These are phyloP conservation scores for Crucihimalaya himalaica DNA, from an alignment of 345 rosid genomes.

Conservation along the genomic window DNA sequence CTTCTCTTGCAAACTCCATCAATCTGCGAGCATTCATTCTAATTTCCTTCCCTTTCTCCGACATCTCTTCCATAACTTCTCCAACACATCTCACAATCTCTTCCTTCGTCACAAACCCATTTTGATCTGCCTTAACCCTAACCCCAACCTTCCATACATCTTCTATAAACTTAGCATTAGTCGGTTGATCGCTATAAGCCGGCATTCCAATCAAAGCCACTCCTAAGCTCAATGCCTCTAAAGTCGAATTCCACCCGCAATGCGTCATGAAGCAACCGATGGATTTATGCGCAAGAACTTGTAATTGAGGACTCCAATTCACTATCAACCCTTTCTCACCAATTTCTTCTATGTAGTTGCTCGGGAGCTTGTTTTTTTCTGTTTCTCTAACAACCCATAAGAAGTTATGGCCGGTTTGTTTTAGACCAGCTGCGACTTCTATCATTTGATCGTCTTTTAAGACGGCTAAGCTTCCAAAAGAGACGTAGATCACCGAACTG, in stretches of 20 bases:
- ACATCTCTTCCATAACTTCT: constrained; percentile 40
- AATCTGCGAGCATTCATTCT: constrained; percentile 18
- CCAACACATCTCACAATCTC: constrained; percentile 40
- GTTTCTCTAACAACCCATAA: constrained; percentile 66
- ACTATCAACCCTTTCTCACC: constrained; percentile 48
- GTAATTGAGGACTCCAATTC: constrained; percentile 55
- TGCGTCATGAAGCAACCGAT: constrained; percentile 58
- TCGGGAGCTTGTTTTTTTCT: constrained; percentile 49
- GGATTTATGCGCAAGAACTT: constrained; percentile 53
- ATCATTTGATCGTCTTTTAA: constrained; percentile 53
- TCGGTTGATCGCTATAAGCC: constrained; percentile 37
- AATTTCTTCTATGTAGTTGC: constrained; percentile 35
- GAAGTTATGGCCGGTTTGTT: constrained; percentile 42
- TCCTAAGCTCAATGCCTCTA: constrained; percentile 61
- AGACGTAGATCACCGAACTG: constrained; percentile 49
- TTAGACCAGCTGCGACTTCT: constrained; percentile 49
- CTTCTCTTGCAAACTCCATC: constrained; percentile 41
- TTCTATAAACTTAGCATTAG: constrained; percentile 46
- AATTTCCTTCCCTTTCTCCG: constrained; percentile 43
- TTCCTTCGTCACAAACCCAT: constrained; percentile 37
- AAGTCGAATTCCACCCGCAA: constrained; percentile 67
- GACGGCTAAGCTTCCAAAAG: constrained; percentile 55
- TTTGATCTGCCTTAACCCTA: constrained; percentile 37
- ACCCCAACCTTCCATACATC: constrained; percentile 51
- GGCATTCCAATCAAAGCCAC: constrained; percentile 54